These are phyloP conservation scores for Mollisia scopiformis DNA, from an alignment of 2,329 filamentous ascomycete species.

Conservation along the genomic window DNA sequence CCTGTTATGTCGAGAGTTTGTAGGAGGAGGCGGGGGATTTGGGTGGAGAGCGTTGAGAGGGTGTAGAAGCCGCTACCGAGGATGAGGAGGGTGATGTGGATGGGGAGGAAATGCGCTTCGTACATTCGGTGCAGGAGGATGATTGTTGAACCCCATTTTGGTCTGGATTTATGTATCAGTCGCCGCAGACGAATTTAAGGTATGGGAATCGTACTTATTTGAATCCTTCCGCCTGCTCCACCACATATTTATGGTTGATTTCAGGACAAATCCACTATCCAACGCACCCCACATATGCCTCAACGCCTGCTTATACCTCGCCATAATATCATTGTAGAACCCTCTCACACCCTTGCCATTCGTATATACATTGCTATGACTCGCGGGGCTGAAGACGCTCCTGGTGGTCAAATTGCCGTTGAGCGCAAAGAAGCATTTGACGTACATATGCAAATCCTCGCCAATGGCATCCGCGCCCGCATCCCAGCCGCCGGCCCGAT, in stretches of 20 bases:
- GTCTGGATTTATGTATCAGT: conserved; percentile 47
- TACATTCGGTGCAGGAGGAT: conserved; percentile 70
- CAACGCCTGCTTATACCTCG: conserved; percentile 72
- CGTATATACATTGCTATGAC: conserved; percentile 72
- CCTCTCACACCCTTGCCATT: conserved; percentile 59
- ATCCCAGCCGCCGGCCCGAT: conserved; percentile 74
- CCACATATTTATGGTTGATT: conserved; percentile 53
- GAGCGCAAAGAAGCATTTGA: conserved; percentile 77
- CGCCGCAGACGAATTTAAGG: too few relatives aligned
- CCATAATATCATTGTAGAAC: conserved; percentile 54
- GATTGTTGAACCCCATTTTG: conserved; percentile 50
- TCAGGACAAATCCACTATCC: conserved; percentile 68
- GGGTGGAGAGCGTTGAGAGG: conserved; percentile 52
- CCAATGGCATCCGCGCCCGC: conserved; percentile 72
- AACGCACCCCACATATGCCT: conserved; percentile 78
- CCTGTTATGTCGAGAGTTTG: conserved; percentile 66
- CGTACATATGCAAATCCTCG: conserved; percentile 77
- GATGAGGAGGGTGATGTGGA: conserved; percentile 68
- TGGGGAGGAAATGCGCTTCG: conserved; percentile 73
- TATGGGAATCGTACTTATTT: conserved; percentile 43
- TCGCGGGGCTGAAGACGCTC: conserved; percentile 69
- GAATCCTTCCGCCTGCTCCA: neutral
- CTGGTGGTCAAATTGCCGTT: conserved; percentile 69
- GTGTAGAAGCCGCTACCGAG: conserved; percentile 64
- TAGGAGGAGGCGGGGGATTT: conserved; percentile 54